A percentile compares a stretch with the other conserved stretches of the same genome.
Evolutionary conservation across 352 stramenopile genomes (phyloP).

Genomic region (Thraustotheca clavata): DNA sequence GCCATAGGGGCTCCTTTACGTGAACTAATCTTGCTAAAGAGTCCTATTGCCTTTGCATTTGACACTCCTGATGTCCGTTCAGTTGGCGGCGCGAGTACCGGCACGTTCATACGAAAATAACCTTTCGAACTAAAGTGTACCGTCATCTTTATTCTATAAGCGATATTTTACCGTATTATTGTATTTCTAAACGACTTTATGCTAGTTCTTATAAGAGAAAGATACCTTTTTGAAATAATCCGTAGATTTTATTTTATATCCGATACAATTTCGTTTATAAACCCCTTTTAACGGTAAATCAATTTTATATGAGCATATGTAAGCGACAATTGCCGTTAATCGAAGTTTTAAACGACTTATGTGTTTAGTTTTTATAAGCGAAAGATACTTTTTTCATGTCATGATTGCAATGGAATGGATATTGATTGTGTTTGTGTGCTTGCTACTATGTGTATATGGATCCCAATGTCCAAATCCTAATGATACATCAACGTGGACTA

Average conservation of each 20-base stretch:
- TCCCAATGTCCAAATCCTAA: not conserved
- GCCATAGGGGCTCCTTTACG: not conserved
- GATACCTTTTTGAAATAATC: not conserved
- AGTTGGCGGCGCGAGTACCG: not conserved
- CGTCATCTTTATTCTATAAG: no score
- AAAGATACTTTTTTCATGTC: no score
- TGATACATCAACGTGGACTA: conserved; percentile 1
- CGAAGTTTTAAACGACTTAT: no score
- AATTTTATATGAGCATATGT: no score
- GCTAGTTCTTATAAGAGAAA: not conserved
- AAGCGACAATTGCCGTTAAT: no score
- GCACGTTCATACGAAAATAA: no score
- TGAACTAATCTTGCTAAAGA: conserved; percentile 18
- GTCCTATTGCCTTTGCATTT: conserved; percentile 20
- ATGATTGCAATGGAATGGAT: not conserved
- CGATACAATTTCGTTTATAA: not conserved
- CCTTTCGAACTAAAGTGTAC: no score
- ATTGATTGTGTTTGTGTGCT: not conserved
- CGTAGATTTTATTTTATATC: not conserved
- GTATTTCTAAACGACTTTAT: no score
- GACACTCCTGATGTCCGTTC: not conserved
- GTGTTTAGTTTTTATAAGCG: no score
- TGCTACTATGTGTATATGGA: no score
- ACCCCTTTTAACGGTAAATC: not conserved
- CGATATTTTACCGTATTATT: no score